Percentiles rank a stretch among this genome's conserved stretches.
Evolutionary conservation across 495 filamentous ascomycete genomes (phyloP).

Genomic region (Cercophora scortea): DNA sequence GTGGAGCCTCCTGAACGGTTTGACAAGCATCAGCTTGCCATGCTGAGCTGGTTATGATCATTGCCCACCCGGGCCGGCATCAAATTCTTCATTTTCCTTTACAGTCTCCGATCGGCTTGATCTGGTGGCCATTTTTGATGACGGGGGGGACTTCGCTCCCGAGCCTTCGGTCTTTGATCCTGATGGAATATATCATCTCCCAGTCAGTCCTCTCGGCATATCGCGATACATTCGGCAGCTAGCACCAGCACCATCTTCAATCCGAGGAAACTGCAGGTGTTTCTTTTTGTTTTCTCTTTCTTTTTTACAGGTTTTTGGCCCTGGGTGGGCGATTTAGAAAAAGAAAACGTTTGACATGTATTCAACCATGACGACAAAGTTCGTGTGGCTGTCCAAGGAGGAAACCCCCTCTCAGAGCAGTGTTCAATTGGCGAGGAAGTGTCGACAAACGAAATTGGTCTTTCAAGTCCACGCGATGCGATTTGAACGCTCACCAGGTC

Average conservation of each 20-base stretch:
- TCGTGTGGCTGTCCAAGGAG: not conserved
- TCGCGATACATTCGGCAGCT: not conserved
- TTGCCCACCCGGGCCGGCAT: too few species aligned
- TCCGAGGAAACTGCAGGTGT: not conserved
- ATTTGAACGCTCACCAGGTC: constrained; percentile 2
- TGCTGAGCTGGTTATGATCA: too few species aligned
- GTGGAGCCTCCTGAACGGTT: not conserved
- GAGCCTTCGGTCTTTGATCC: not conserved
- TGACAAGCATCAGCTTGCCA: too few species aligned
- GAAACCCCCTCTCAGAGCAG: not conserved
- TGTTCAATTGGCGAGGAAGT: constrained; percentile 17
- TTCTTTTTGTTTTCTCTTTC: too few species aligned
- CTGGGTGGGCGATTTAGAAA: constrained; percentile 2
- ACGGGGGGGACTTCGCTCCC: not conserved
- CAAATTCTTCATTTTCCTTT: too few species aligned
- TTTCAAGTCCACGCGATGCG: constrained; percentile 19
- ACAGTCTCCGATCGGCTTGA: not conserved
- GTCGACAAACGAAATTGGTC: constrained; percentile 11
- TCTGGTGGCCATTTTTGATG: not conserved
- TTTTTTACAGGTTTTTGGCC: not conserved
- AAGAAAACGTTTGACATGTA: not conserved
- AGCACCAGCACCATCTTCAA: not conserved
- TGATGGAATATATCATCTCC: constrained; percentile 1
- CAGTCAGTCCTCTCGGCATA: not conserved
- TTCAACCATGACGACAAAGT: not conserved